Evolutionary conservation across 306 rosid species (phyloP), one percentile per base, ranked within the genome.

Genomic region (Quercus wislizeni): DNA sequence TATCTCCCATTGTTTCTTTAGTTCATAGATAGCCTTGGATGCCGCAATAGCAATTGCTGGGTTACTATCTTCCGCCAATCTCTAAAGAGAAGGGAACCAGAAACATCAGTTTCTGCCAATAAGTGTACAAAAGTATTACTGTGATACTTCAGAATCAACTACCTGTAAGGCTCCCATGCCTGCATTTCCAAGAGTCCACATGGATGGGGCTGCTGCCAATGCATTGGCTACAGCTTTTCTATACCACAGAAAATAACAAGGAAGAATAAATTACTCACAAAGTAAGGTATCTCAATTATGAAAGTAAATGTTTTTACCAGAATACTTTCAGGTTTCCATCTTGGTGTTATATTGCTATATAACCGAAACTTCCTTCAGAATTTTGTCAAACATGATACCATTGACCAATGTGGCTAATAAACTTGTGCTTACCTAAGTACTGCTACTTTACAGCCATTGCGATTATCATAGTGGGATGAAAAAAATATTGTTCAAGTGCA

Each of bases 151-250:
- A 67, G 23, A 59, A 74, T 64, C 63, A 54, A 64, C 49, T 21
- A 94, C 99, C 97, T 94, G 97, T 51, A 94, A 85, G 46, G 99
- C 99, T 75, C 99, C 99, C 99, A 94, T 92, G 83, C 97, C 99
- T 21, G 97, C 95, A 84, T 94, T 94, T 80, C 99, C 97, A 67
- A 92, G 93, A 68, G 92, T 90, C 99, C 99, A 94, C 92, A 90
- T 94, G 65, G 99, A 92, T 62, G 99, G 99, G 59, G 97, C 99
- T 67, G 94, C 83, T 20, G 92, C 97, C 67, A 94, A 86, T 52
- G 99, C 99, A 82, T 91, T 94, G 33, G 97, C 94, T 55, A 94
- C 76, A 41, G 99, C 99, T 86, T 81, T 85, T 80, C 97, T 94
- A 65, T 23, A 79, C 41, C 25, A 61, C 74, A 78, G 56, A 70